phyloP scores from a whole-genome alignment of 495 filamentous ascomycete genomes.

The Hypoxylon rickii region DNA sequence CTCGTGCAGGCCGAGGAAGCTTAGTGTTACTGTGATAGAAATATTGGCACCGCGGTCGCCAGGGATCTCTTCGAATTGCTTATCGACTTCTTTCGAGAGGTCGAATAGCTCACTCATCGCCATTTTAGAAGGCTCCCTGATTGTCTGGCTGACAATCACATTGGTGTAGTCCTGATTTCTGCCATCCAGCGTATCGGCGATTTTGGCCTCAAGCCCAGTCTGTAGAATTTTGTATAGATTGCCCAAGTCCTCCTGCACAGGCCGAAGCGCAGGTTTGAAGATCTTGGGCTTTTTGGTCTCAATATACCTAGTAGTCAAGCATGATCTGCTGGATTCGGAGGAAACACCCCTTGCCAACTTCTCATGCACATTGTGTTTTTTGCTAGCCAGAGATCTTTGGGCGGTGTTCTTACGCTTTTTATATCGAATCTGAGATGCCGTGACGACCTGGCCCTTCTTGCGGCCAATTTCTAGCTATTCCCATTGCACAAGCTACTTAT shows the following conservation, averaged over 20 bases:
- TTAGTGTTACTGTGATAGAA: too few species aligned
- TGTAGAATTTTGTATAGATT: constrained; percentile 43
- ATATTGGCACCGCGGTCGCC: not conserved
- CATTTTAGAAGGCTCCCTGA: constrained; percentile 5
- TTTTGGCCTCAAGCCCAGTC: constrained; percentile 43
- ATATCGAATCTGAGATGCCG: constrained; percentile 37
- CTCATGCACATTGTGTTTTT: constrained; percentile 51
- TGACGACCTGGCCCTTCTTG: constrained; percentile 51
- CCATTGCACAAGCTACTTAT: constrained; percentile 52
- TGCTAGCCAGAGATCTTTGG: too few species aligned
- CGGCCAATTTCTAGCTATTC: constrained; percentile 46
- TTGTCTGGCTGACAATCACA: constrained; percentile 35
- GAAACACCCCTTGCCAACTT: constrained; percentile 55
- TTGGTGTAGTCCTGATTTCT: constrained; percentile 51
- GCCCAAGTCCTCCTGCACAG: constrained; percentile 41
- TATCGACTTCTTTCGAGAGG: constrained; percentile 7
- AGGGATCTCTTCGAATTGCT: not conserved
- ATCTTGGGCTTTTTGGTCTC: constrained; percentile 43
- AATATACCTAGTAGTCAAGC: constrained; percentile 50
- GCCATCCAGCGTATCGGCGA: constrained; percentile 45
- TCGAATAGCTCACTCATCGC: not conserved
- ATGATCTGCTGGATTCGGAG: constrained; percentile 56
- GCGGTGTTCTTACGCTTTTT: constrained; percentile 29
- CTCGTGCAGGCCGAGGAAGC: too few species aligned
- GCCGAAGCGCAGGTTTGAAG: constrained; percentile 48